Conservation (phyloP, 192 early-diverging fungal species). For the Linnemannia schmuckeri region DNA sequence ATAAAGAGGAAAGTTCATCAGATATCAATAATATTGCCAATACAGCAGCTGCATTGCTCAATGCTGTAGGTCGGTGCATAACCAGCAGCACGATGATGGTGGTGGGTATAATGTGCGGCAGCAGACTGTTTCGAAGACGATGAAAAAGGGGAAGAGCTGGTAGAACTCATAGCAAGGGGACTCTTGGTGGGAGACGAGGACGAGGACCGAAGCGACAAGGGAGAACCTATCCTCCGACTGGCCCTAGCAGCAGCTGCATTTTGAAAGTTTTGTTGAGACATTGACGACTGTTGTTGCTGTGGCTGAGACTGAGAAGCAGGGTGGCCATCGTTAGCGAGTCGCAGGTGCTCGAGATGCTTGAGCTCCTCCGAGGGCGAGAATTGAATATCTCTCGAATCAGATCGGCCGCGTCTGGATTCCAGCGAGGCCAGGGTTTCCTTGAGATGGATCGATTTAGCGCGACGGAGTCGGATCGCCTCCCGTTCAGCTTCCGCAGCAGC, state of each 20-base stretch:
- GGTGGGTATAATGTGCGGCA: slow-evolving; percentile 18
- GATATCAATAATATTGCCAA: slow-evolving; percentile 41
- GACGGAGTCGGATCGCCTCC: slow-evolving; percentile 28
- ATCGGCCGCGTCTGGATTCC: slow-evolving; percentile 30
- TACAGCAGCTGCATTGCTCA: slow-evolving; percentile 52
- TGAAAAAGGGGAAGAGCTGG: neutral
- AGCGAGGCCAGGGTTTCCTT: slow-evolving; percentile 48
- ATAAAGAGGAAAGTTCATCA: neutral
- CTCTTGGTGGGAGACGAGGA: slow-evolving; percentile 1
- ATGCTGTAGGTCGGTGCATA: slow-evolving; percentile 18
- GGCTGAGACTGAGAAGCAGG: neutral
- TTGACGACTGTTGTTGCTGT: neutral
- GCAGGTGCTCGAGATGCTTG: slow-evolving; percentile 45
- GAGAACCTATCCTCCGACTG: slow-evolving; percentile 27
- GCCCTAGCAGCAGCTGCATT: slow-evolving; percentile 27
- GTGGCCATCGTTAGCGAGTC: neutral
- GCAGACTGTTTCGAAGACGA: slow-evolving; percentile 1
- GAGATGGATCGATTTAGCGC: slow-evolving; percentile 37
- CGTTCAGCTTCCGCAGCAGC: slow-evolving; percentile 41
- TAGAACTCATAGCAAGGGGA: neutral
- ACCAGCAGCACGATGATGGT: neutral
- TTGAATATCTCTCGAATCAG: slow-evolving; percentile 22
- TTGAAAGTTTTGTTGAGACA: slow-evolving; percentile 8
- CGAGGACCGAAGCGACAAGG: slow-evolving; percentile 7
- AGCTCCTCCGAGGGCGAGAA: slow-evolving; percentile 40